Evolutionary conservation across 768 basidiomycete species (phyloP), one percentile per base, ranked within the genome.

Genomic region (Podaxis sp.): DNA sequence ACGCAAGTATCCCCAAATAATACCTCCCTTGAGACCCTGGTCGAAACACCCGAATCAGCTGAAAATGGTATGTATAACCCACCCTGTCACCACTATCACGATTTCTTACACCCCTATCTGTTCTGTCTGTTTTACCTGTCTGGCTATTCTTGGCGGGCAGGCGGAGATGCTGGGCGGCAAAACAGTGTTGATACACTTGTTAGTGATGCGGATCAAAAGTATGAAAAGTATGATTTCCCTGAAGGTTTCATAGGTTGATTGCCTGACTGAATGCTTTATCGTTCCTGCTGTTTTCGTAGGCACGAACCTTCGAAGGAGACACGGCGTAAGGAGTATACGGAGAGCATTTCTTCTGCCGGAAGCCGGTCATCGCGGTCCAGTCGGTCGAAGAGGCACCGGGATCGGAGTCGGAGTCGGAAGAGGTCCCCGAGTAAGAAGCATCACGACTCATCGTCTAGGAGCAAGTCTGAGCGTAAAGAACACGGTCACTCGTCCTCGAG

Each of bases 321-420:
- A 38, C 23, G 18, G 18, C 52, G 37, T 5, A 54, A 55, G 14
- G 32, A 35, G 23, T 69, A 70, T 44, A 69, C 68, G 27, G 69
- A 67, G 5, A 71, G 69, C 62, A 62, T 70, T 40, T 64, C 61
- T 25, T 71, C 71, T 10, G 61, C 68, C 2, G 70, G 68, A 25
- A 72, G 68, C 18, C 65, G 65, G n/a, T 71, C 72, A 37, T 72
- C 72, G 5, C 61, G 63, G 55, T 73, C 71, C 9, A 70, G 71
- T 59, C 62, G 67, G 50, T 69, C 69, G 23, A 71, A 62, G 48
- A 64, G 62, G 38, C 66, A 60, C 7, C 50, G 50, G 48, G 44
- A 35, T 48, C 55, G 50, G 10, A 53, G 52, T 47, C 53, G 32
- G 46, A 61, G 46, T 54, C 32, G 55, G 37, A 55, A 47, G 36